Conservation (phyloP, 179 eudicot species). For the Carnegiea gigantea region DNA sequence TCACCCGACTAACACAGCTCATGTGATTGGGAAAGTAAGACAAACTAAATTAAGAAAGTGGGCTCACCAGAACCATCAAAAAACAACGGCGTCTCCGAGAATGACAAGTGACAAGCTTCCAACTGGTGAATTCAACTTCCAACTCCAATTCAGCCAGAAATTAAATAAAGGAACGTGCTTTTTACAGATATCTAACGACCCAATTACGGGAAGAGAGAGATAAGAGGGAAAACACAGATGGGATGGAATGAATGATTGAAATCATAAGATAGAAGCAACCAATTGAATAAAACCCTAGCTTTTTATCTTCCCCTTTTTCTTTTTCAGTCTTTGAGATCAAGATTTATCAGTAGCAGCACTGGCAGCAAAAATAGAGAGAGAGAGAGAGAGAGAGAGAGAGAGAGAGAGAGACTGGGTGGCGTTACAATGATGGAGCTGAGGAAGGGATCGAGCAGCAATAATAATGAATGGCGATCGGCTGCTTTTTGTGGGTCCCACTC, state of each 20-base stretch:
- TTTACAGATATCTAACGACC: background rate
- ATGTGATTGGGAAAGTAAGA: too few relatives aligned
- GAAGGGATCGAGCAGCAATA: background rate
- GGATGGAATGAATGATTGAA: background rate
- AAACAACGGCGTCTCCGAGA: background rate
- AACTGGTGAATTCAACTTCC: conserved; percentile 8
- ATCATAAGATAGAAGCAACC: background rate
- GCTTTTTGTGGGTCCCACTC: conserved; percentile 18
- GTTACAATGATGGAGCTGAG: background rate
- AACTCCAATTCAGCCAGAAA: background rate
- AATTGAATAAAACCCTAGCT: conserved; percentile 11
- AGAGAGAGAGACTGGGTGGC: too few relatives aligned
- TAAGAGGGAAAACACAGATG: background rate
- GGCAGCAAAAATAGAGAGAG: background rate
- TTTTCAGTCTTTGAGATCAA: background rate
- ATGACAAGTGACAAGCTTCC: conserved; percentile 13
- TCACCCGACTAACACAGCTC: background rate
- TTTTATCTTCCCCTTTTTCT: background rate
- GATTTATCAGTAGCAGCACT: background rate
- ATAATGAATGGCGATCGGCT: background rate
- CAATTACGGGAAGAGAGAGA: background rate
- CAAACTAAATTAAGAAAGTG: background rate
- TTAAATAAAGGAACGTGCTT: background rate
- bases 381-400: background rate
- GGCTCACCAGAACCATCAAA: conserved; percentile 22